Percentiles rank a stretch among this genome's conserved stretches.
These are phyloP conservation scores for Microdochium paspali DNA, from an alignment of 2,329 filamentous ascomycete species.

Conservation along the genomic window DNA sequence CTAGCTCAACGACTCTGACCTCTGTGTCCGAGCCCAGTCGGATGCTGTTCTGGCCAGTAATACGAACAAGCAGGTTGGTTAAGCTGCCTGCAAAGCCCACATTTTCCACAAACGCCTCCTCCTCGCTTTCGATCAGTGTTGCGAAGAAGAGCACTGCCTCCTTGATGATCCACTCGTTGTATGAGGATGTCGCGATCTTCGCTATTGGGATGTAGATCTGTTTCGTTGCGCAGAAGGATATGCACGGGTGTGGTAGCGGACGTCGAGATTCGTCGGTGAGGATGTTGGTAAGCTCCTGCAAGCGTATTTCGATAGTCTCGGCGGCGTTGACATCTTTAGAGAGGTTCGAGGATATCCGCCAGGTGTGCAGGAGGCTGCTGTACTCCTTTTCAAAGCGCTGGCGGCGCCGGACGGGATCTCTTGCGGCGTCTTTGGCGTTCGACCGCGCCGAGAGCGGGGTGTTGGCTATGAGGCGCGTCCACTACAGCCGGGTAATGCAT, in stretches of 20 bases:
- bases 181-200: slow-evolving; percentile 77
- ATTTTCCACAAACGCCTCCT: slow-evolving; percentile 88
- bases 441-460: slow-evolving; percentile 46
- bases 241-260: slow-evolving; percentile 83
- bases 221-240: slow-evolving; percentile 74
- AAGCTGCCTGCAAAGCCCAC: slow-evolving; percentile 76
- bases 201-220: slow-evolving; percentile 86
- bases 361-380: slow-evolving; percentile 50
- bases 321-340: slow-evolving; percentile 50
- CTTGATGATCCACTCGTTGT: slow-evolving; percentile 77
- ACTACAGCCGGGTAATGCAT: slow-evolving; percentile 28
- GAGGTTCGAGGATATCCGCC: slow-evolving; percentile 53
- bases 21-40: slow-evolving; percentile 74
- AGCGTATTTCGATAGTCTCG: slow-evolving; percentile 51
- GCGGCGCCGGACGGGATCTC: slow-evolving; percentile 53
- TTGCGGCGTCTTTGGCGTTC: slow-evolving; percentile 49
- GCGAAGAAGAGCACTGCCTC: slow-evolving; percentile 82
- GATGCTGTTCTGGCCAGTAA: slow-evolving; percentile 64
- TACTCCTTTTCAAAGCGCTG: slow-evolving; percentile 61
- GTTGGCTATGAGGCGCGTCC: slow-evolving; percentile 58
- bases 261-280: slow-evolving; percentile 84
- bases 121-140: slow-evolving; percentile 89
- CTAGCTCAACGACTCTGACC: slow-evolving; percentile 78
- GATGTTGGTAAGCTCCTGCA: slow-evolving; percentile 58
- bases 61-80: slow-evolving; percentile 75